Evolutionary conservation across 108 stramenopile genomes (phyloP).

Genomic region (Skeletonema marinoi): DNA sequence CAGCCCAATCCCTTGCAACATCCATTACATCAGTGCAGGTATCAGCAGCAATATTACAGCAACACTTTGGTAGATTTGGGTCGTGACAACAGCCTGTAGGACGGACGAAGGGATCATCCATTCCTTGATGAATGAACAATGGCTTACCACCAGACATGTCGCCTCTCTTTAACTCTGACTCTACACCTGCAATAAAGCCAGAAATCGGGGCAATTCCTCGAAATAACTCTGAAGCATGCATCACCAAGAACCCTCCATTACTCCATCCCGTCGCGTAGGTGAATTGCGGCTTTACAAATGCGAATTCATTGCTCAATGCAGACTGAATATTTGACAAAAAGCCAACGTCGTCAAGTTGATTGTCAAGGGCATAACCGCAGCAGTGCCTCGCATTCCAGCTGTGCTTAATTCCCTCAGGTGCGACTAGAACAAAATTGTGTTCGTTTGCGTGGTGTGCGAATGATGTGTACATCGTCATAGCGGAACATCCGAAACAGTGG

Average conservation of each 20-base stretch:
- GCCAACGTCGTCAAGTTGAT: slow-evolving; percentile 56
- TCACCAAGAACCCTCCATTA: slow-evolving; percentile 69
- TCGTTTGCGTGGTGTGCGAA: slow-evolving; percentile 7
- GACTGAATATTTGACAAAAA: slow-evolving; percentile 46
- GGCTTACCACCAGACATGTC: slow-evolving; percentile 28
- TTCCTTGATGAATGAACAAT: slow-evolving; percentile 55
- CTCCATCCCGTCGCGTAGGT: slow-evolving; percentile 63
- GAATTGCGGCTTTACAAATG: slow-evolving; percentile 21
- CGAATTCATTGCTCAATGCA: slow-evolving; percentile 16
- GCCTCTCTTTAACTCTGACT: neutral
- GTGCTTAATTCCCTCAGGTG: slow-evolving; percentile 47
- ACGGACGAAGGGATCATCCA: slow-evolving; percentile 49
- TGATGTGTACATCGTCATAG: slow-evolving; percentile 4
- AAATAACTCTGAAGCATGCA: slow-evolving; percentile 53
- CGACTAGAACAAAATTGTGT: slow-evolving; percentile 49
- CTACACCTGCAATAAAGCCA: slow-evolving; percentile 30
- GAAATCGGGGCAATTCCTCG: slow-evolving; percentile 61
- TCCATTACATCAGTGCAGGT: slow-evolving; percentile 36
- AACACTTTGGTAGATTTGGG: slow-evolving; percentile 52
- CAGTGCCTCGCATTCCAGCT: slow-evolving; percentile 61
- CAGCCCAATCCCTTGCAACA: slow-evolving; percentile 25
- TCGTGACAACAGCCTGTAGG: slow-evolving; percentile 58
- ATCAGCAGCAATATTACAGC: slow-evolving; percentile 52
- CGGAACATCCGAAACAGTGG: slow-evolving; percentile 57
- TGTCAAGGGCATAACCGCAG: slow-evolving; percentile 63